Evolutionary conservation across 1,284 basidiomycete species (phyloP), one percentile per base, ranked within the genome.

Genomic region (Ustilago loliicola): DNA sequence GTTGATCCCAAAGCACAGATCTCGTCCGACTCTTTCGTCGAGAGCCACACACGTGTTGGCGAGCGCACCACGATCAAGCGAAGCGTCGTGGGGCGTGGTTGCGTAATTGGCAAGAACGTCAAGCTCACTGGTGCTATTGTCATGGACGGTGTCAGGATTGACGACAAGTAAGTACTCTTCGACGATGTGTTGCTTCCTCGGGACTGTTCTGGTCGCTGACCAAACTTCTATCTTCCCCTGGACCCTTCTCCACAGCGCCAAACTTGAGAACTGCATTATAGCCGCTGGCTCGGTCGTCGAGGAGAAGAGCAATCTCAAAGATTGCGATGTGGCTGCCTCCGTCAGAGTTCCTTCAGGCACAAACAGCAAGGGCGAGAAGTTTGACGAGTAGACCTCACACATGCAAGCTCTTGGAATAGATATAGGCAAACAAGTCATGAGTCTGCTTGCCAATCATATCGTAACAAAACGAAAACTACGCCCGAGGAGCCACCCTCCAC

Each of bases 1-100:
- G 77, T 94, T 62, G 92, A 95, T 83, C 88, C 91, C 11, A 92
- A 92, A 78, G 92, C 93, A 1, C 93, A 93, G 80, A 93, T 98
- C 78, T 95, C 94, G 1, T 88, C 90, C 2, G 96, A 98, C 86
- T 93, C 92, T 13, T 90, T 94, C 66, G 89, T 98, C 15, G 94
- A 93, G 8, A 91, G 91, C 54, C 93, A 92, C 3, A 93, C 93
- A 11, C 91, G 91, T 58, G 89, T 99, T 7, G 92, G 92, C 7
- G 96, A 98, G 84, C 91, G 92, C 51, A 91, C 93, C 21, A 92
- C 89, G 36, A 92, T 99, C 87, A 98, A 97, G 87, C 92, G 92
- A 77, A 93, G 92, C 9, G 90, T 96, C 25, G 90, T 98, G 27
- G 96, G 96, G 6, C 90, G 92, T 70, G 94, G 96, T 83, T 96